phyloP scores from a whole-genome alignment of 345 rosid genomes.

The Bretschneidera sinensis region DNA sequence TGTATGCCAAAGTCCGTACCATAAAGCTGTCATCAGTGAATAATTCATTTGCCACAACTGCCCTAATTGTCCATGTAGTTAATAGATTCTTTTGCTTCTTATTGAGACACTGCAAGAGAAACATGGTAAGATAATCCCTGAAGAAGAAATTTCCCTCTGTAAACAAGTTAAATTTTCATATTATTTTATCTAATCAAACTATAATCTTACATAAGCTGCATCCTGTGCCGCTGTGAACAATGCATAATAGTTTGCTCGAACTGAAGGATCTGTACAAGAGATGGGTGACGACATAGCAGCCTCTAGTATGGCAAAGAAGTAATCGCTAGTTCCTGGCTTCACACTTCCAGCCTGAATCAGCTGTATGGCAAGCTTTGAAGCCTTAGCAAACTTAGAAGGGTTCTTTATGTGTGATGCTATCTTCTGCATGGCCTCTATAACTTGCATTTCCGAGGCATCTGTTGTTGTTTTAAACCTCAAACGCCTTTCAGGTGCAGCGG shows the following conservation, averaged over 20 bases:
- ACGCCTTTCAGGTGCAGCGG: conserved; percentile 38
- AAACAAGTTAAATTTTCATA: background rate
- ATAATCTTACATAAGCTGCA: conserved; percentile 53
- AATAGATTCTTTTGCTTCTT: conserved; percentile 70
- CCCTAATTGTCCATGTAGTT: conserved; percentile 60
- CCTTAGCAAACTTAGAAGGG: conserved; percentile 72
- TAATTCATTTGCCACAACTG: conserved; percentile 89
- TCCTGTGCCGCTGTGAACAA: conserved; percentile 85
- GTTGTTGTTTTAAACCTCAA: conserved; percentile 87
- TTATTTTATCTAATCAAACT: background rate
- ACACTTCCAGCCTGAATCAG: conserved; percentile 87
- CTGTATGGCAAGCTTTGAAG: conserved; percentile 87
- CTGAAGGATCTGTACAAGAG: conserved; percentile 73
- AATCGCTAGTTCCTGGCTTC: conserved; percentile 66
- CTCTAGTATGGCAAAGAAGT: conserved; percentile 75
- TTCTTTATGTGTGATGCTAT: conserved; percentile 84
- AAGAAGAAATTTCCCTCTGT: conserved; percentile 4
- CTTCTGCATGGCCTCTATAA: conserved; percentile 89
- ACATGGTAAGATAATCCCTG: conserved; percentile 16
- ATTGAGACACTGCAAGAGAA: conserved; percentile 51
- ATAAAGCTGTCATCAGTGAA: conserved; percentile 95
- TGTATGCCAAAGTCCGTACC: conserved; percentile 40
- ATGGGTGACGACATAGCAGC: conserved; percentile 74
- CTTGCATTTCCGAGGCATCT: conserved; percentile 79
- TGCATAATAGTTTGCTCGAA: conserved; percentile 68